Conservation (phyloP, 2,329 filamentous ascomycete genomes). For the Periconia sp. region DNA sequence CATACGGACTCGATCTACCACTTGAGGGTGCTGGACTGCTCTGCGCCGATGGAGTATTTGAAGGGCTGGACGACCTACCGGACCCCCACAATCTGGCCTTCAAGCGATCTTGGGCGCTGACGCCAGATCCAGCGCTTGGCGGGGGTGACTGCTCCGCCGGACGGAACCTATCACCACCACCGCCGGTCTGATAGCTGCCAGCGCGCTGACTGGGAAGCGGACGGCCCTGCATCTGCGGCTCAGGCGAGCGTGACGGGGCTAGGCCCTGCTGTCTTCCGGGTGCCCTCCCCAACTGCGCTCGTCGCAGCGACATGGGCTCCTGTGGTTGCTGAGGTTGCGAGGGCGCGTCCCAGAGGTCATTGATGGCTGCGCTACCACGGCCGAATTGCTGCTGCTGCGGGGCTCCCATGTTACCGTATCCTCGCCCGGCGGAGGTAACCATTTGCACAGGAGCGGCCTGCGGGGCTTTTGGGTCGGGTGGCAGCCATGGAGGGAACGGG, state of each 20-base stretch:
- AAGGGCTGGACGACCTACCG: slow-evolving; percentile 60
- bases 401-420: slow-evolving; percentile 26
- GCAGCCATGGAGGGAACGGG: slow-evolving; percentile 82
- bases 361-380: slow-evolving; percentile 52
- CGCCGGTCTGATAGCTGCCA: slow-evolving; percentile 70
- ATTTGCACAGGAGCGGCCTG: slow-evolving; percentile 54
- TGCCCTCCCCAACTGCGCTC: slow-evolving; percentile 48
- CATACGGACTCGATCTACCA: slow-evolving; percentile 23
- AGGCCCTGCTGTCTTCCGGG: slow-evolving; percentile 33
- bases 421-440: slow-evolving; percentile 51
- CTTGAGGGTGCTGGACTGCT: slow-evolving; percentile 13
- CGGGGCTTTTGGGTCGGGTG: slow-evolving; percentile 80
- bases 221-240: slow-evolving; percentile 49
- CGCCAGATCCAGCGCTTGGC: slow-evolving; percentile 45
- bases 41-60: slow-evolving; percentile 31
- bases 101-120: slow-evolving; percentile 76
- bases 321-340: slow-evolving; percentile 38
- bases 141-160: slow-evolving; percentile 38
- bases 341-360: slow-evolving; percentile 61
- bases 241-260: slow-evolving; percentile 35
- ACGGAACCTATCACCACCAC: slow-evolving; percentile 37
- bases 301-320: slow-evolving; percentile 46
- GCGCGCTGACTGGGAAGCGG: slow-evolving; percentile 72
- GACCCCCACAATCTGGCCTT: slow-evolving; percentile 78
- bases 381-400: slow-evolving; percentile 24